Percentiles rank a stretch among this genome's conserved stretches.
phyloP scores from a whole-genome alignment of 768 basidiomycete genomes.

The Termitomyces sp. region DNA sequence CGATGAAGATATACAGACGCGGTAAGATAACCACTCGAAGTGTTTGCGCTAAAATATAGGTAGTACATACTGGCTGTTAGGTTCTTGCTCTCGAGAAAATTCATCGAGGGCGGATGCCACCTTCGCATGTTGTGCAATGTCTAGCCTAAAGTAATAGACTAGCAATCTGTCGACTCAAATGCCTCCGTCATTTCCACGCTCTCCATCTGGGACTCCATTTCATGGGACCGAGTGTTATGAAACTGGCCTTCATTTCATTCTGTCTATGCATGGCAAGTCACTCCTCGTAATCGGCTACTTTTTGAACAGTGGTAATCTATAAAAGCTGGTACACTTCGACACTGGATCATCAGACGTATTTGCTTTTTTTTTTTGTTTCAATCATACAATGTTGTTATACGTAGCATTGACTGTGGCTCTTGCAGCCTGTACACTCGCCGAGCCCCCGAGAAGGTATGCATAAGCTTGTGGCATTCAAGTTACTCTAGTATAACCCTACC shows the following conservation, averaged over 20 bases:
- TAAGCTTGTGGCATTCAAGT: too few relatives aligned
- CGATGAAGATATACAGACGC: background rate
- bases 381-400: background rate
- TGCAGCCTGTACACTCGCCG: background rate
- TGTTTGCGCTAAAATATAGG: too few relatives aligned
- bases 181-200: background rate
- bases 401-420: background rate
- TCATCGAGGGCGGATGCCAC: background rate
- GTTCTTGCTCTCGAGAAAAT: background rate
- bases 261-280: background rate
- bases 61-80: too few relatives aligned
- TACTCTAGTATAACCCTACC: too few relatives aligned
- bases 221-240: too few relatives aligned
- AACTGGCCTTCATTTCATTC: too few relatives aligned
- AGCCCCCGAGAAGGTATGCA: too few relatives aligned
- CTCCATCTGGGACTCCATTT: background rate
- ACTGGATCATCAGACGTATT: background rate
- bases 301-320: background rate
- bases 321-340: background rate
- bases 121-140: too few relatives aligned
- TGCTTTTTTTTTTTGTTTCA: background rate
- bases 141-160: background rate
- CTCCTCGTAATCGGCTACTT: background rate
- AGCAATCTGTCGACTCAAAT: background rate
- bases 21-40: too few relatives aligned